phyloP scores from a whole-genome alignment of 2,329 filamentous ascomycete species.

The Ilyonectria destructans region DNA sequence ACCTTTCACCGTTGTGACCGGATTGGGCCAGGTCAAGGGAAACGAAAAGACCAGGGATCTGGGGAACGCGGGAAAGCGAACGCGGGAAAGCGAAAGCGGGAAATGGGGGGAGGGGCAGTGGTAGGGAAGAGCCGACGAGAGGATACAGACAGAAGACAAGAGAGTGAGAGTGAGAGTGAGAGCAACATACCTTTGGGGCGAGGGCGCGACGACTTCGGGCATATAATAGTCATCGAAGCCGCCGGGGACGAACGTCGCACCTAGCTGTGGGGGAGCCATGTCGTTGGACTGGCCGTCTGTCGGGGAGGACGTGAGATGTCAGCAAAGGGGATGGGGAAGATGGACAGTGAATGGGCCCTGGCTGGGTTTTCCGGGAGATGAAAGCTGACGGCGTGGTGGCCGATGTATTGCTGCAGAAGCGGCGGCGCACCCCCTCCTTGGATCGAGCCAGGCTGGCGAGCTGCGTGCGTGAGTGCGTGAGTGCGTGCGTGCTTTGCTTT shows the following conservation, averaged over 20 bases:
- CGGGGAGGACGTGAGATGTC: constrained; percentile 51
- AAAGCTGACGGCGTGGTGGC: constrained; percentile 48
- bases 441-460: constrained; percentile 38
- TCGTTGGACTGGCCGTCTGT: constrained; percentile 50
- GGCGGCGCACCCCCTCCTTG: constrained; percentile 47
- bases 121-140: constrained; percentile 37
- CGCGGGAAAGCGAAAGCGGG: constrained; percentile 2
- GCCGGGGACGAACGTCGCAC: constrained; percentile 73
- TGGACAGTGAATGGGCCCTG: constrained; percentile 48
- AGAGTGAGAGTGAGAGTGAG: constrained; percentile 26
- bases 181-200: constrained; percentile 69
- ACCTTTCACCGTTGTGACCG: constrained; percentile 50
- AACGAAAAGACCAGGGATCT: constrained; percentile 36
- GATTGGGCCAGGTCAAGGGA: constrained; percentile 46
- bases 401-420: constrained; percentile 48
- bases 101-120: constrained; percentile 37
- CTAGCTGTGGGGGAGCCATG: constrained; percentile 56
- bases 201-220: constrained; percentile 72
- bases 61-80: constrained; percentile 20
- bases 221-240: constrained; percentile 74
- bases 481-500: constrained; percentile 36
- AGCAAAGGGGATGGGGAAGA: constrained; percentile 49
- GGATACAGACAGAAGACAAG: constrained; percentile 33
- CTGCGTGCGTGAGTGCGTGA: constrained; percentile 40
- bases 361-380: constrained; percentile 42